Evolutionary conservation across 163 green algal genomes (phyloP), one percentile per base, ranked within the genome.

Genomic region (Trebouxia gelatinosa): DNA sequence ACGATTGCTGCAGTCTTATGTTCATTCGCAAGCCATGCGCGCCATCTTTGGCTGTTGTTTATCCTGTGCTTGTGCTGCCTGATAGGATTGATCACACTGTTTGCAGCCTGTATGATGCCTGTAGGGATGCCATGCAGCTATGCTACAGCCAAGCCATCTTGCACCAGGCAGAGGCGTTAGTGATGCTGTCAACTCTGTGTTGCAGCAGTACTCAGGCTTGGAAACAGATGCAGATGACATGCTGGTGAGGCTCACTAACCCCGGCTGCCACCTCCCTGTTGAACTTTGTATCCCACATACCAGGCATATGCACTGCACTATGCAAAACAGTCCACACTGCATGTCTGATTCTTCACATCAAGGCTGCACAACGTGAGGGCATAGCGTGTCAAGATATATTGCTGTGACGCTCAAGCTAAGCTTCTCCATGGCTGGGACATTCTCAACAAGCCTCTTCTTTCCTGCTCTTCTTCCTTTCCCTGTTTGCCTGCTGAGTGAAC

Each of bases 171-270:
- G 31, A 2, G 37, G 31, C 13, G 31, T 84, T 0, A 62, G 65
- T 13, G 48, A 43, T 19, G 80, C 77, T 1, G 26, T 87, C 13
- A 80, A 83, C 26, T 70, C 58, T 39, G 39, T 85, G 17, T 28
- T 90, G 35, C 51, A 72, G 2, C 81, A 87, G 54, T 77, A 83
- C 51, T 82, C 78, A 3, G 85, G 83, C 1, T 65, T 82, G 46
- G 65, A 81, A 26, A 85, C 66, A 57, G 64, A 71, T 6, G 78
- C 70, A 37, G 71, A 81, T 28, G 70, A 85, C 38, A 54, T 70
- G 65, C 70, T 76, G 32, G 81, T 81, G 46, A 21, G 38, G 6
- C 6, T 71, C 13, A 13, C 43, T 54, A n/a, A n/a, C 13, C 43
- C 43, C 43, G 43, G 43, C 13, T 23, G 11, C 13, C 43, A 54